Evolutionary conservation across 768 basidiomycete species (phyloP), one percentile per base, ranked within the genome.

Genomic region (Mycena alexandri): DNA sequence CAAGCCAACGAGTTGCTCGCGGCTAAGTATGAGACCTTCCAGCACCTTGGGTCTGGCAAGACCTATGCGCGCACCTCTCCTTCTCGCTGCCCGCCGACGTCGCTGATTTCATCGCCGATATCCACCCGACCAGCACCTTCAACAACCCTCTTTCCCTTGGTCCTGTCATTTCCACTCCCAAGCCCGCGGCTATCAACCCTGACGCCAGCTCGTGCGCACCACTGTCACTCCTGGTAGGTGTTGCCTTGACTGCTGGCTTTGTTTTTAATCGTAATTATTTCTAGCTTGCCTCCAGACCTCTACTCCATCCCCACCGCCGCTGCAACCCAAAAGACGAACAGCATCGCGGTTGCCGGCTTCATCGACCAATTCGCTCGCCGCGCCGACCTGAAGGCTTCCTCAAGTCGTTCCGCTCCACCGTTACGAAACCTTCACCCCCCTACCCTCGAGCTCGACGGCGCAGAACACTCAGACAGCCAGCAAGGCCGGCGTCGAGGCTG

Each of bases 51-150:
- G 1, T 74, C 75, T 43, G 79, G 79, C 42, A 69, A 55, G 58
- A 57, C 72, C 34, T 68, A 71, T 25, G 68, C 82, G 41, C 77
- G 81, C 51, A 82, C 82, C 76, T 82, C 22, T 63, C 72, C n/a
- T 82, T 80, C 71, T 82, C 81, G 13, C 69, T 83, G 38, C 82
- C 81, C 5, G 41, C 69, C 12, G 72, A 74, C 29, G 72, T 83
- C 9, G 56, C 71, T 51, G 70, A 65, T 4, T 74, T 77, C 44
- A 64, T 83, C 61, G 68, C 75, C 19, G 41, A 76, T 9, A 72
- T 82, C 24, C 78, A 84, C n/a, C 85, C 85, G n/a, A 64, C 71
- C n/a, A 57, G 51, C 21, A 56, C 61, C 19, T 72, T 82, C 70
- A 76, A 78, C 36, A 61, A 24, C 25, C 48, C 47, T 41, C 22